Conservation (phyloP, 108 stramenopile species). For the Nitzschia sp. region DNA sequence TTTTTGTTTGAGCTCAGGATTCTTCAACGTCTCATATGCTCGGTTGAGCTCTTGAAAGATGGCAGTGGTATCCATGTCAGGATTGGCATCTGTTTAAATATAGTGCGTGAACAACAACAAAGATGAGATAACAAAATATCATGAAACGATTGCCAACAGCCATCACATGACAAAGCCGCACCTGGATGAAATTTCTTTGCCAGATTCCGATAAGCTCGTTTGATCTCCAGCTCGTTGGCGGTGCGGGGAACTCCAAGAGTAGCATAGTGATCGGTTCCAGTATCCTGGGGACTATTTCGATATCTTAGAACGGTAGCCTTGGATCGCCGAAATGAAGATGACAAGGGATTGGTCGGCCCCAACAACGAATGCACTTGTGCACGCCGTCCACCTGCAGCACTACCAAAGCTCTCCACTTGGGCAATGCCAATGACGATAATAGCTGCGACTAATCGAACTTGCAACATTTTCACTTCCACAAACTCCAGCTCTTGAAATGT, state of each 20-base stretch:
- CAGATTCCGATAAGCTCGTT: slow-evolving; percentile 74
- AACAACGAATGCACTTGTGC: no score
- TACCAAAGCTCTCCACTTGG: not conserved
- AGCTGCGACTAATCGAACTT: not conserved
- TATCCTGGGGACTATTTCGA: slow-evolving; percentile 48
- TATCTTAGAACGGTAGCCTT: not conserved
- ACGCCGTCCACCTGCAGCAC: not conserved
- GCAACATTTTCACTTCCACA: not conserved
- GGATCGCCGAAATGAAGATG: slow-evolving; percentile 3
- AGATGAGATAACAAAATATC: not conserved
- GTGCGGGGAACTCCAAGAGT: slow-evolving; percentile 62
- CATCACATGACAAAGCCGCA: no score
- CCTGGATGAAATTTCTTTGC: slow-evolving; percentile 63
- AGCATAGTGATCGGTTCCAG: slow-evolving; percentile 66
- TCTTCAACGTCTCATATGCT: slow-evolving; percentile 75
- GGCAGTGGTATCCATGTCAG: slow-evolving; percentile 2
- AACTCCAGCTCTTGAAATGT: not conserved
- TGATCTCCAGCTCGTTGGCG: slow-evolving; percentile 63
- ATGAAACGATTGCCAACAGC: no score
- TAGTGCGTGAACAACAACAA: no score
- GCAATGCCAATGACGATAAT: not conserved
- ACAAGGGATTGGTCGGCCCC: not conserved
- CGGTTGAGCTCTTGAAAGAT: slow-evolving; percentile 3
- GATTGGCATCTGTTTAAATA: slow-evolving; percentile 10
- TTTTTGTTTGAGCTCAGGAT: slow-evolving; percentile 46